Percentiles rank a stretch among this genome's conserved stretches.
These are phyloP conservation scores for Fusarium sp. DNA, from an alignment of 2,329 filamentous ascomycete species.

Conservation along the genomic window DNA sequence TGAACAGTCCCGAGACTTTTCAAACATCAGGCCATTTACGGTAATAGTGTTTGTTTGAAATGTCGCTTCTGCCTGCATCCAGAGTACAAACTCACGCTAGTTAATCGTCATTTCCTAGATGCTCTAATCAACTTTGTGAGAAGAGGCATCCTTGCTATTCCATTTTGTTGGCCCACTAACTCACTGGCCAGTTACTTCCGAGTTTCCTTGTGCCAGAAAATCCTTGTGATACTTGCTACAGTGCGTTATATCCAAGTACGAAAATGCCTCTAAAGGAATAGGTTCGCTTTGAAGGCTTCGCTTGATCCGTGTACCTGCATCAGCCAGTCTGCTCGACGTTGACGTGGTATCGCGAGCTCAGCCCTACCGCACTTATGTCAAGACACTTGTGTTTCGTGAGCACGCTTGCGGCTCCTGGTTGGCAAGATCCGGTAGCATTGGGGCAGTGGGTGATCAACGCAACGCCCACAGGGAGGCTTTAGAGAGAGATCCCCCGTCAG, in stretches of 20 bases:
- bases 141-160: constrained; percentile 39
- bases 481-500: constrained; percentile 13
- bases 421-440: constrained; percentile 30
- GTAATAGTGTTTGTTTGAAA: constrained; percentile 35
- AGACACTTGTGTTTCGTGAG: constrained; percentile 24
- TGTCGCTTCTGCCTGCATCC: constrained; percentile 28
- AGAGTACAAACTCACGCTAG: constrained; percentile 24
- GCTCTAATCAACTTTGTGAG: constrained; percentile 14
- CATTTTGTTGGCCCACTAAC: constrained; percentile 19
- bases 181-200: constrained; percentile 15
- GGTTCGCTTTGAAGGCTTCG: constrained; percentile 1
- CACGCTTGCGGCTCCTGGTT: constrained; percentile 29
- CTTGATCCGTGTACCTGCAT: constrained; percentile 20
- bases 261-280: constrained; percentile 32
- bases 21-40: constrained; percentile 35
- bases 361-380: constrained; percentile 29
- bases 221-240: constrained; percentile 24
- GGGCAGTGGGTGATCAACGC: constrained; percentile 27
- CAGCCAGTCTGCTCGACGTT: constrained; percentile 15
- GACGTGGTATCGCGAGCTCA: constrained; percentile 34
- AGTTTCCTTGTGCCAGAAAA: constrained; percentile 28
- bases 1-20: constrained; percentile 22
- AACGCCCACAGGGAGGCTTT: constrained; percentile 17
- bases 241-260: constrained; percentile 23
- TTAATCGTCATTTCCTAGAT: constrained; percentile 41